Evolutionary conservation across 1,139 yeast genomes (phyloP).

Genomic region (Pichia sp.): DNA sequence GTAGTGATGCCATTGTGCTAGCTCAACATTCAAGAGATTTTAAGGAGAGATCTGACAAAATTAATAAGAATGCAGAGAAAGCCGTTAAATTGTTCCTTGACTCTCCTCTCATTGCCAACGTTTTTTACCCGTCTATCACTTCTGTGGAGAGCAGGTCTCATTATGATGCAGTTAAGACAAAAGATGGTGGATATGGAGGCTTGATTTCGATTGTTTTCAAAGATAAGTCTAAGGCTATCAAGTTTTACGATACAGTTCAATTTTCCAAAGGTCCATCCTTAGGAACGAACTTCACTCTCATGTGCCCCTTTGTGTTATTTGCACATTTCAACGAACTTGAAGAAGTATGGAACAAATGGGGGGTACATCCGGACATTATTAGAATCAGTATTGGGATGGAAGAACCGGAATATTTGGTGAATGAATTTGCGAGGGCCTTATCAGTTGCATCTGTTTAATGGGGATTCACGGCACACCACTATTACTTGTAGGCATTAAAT

Average conservation of each 20-base stretch:
- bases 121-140: constrained; percentile 64
- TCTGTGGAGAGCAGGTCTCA: constrained; percentile 39
- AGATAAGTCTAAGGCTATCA: constrained; percentile 56
- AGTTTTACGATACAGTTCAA: constrained; percentile 66
- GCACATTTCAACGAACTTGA: constrained; percentile 86
- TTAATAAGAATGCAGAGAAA: constrained; percentile 58
- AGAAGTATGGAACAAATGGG: constrained; percentile 76
- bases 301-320: constrained; percentile 84
- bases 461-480: no score
- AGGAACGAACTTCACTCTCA: constrained; percentile 89
- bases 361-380: constrained; percentile 73
- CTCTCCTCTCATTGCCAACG: constrained; percentile 46
- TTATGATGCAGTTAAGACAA: constrained; percentile 64
- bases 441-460: no score
- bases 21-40: constrained; percentile 94
- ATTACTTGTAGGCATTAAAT: no score
- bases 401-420: constrained; percentile 46
- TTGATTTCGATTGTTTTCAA: constrained; percentile 71
- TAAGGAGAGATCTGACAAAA: constrained; percentile 55
- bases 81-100: constrained; percentile 42
- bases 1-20: constrained; percentile 84
- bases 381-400: constrained; percentile 84
- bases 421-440: constrained; percentile 51
- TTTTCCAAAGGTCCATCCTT: constrained; percentile 91
- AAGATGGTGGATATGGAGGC: constrained; percentile 90